Evolutionary conservation across 495 filamentous ascomycete genomes (phyloP).

Genomic region (Neurospora terricola): DNA sequence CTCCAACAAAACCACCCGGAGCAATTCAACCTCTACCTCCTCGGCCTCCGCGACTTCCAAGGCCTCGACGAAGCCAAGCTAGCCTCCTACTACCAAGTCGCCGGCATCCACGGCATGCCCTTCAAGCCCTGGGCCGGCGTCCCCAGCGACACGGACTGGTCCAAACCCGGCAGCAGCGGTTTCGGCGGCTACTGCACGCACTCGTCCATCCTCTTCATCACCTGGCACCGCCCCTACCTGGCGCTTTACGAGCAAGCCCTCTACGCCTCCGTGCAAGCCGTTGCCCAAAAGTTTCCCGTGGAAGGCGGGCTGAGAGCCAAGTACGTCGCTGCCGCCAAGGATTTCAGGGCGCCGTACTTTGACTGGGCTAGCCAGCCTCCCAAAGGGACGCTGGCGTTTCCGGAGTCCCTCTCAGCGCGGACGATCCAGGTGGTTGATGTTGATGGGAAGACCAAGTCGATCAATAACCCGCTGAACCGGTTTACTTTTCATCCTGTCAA

Average conservation of each 20-base stretch:
- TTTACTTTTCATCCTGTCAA: conserved; percentile 24
- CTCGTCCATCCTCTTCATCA: conserved; percentile 51
- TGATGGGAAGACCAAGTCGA: conserved; percentile 15
- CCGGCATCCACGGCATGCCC: conserved; percentile 38
- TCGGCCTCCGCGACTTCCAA: conserved; percentile 18
- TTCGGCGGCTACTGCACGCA: conserved; percentile 55
- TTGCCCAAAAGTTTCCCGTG: conserved; percentile 36
- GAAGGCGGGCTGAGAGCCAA: conserved; percentile 31
- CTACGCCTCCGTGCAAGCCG: conserved; percentile 39
- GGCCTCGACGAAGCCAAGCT: conserved; percentile 6
- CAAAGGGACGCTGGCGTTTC: conserved; percentile 5
- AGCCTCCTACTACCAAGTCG: conserved; percentile 28
- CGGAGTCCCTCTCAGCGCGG: conserved; percentile 26
- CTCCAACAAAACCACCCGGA: conserved; percentile 21
- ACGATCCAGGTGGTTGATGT: conserved; percentile 31
- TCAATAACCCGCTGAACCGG: conserved; percentile 30
- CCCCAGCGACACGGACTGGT: conserved; percentile 15
- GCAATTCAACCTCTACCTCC: conserved; percentile 22
- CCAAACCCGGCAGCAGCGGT: conserved; percentile 19
- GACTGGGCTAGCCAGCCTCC: conserved; percentile 42
- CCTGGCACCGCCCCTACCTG: conserved; percentile 64
- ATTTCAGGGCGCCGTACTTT: conserved; percentile 45
- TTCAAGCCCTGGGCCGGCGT: conserved; percentile 32
- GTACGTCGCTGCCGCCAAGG: conserved; percentile 33
- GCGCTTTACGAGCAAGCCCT: conserved; percentile 49